A percentile compares a stretch with the other conserved stretches of the same genome.
These are phyloP conservation scores for Clarkia xantiana DNA, from an alignment of 345 rosid species.

Conservation along the genomic window DNA sequence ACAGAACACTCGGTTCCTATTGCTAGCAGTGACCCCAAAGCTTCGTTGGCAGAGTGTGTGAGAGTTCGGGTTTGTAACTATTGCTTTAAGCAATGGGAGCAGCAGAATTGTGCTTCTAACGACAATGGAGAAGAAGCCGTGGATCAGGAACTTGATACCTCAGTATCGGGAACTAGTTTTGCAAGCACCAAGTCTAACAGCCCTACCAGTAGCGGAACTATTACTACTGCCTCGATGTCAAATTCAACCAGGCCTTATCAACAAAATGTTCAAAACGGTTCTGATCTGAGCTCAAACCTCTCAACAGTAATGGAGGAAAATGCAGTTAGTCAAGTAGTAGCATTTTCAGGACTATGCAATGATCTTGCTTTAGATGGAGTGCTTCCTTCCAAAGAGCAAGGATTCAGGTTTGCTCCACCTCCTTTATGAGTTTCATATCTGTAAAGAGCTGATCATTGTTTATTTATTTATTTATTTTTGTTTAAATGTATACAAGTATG, in stretches of 20 bases:
- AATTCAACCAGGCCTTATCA: conserved; percentile 34
- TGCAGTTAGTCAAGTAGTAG: conserved; percentile 27
- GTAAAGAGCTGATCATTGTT: conserved; percentile 8
- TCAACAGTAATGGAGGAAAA: conserved; percentile 26
- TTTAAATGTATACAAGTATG: no score
- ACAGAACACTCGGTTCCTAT: conserved; percentile 62
- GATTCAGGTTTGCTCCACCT: no score
- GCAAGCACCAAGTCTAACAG: conserved; percentile 47
- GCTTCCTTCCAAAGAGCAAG: conserved; percentile 23
- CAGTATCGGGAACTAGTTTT: conserved; percentile 60
- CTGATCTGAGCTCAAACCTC: conserved; percentile 32
- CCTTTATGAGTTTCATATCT: conserved; percentile 29
- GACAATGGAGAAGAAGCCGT: conserved; percentile 42
- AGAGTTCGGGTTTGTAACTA: conserved; percentile 82
- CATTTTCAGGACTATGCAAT: conserved; percentile 25
- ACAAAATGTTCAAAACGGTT: conserved; percentile 29
- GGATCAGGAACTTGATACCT: conserved; percentile 29
- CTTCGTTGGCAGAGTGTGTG: conserved; percentile 45
- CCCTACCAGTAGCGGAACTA: conserved; percentile 41
- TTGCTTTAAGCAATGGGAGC: conserved; percentile 78
- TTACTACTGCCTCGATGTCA: conserved; percentile 47
- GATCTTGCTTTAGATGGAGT: conserved; percentile 20
- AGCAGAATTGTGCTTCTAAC: conserved; percentile 19
- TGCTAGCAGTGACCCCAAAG: conserved; percentile 26
- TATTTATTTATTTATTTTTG: background rate